Percentiles rank a stretch among this genome's conserved stretches.
These are phyloP conservation scores for Pythium brachiatum DNA, from an alignment of 352 stramenopile species.

Conservation along the genomic window DNA sequence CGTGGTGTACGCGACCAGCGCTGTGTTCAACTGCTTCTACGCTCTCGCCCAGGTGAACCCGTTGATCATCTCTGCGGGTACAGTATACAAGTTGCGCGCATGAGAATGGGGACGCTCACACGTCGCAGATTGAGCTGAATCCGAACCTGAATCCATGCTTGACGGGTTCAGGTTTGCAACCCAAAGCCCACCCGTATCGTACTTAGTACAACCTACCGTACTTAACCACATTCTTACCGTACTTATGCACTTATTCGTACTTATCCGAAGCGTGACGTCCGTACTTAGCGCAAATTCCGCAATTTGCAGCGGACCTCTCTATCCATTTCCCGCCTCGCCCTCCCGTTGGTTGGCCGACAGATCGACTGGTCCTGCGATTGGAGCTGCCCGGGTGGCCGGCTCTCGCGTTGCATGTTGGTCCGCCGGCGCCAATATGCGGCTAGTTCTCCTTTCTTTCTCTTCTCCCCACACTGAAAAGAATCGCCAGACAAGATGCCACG, in stretches of 20 bases:
- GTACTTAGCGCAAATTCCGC: not conserved
- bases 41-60: too few species aligned
- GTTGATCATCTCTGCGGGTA: too few species aligned
- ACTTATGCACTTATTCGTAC: not conserved
- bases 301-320: not conserved
- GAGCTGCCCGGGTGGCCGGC: not conserved
- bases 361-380: slow-evolving; percentile 10
- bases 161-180: not conserved
- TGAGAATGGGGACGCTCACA: too few species aligned
- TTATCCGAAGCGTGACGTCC: not conserved
- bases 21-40: too few species aligned
- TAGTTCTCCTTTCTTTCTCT: slow-evolving; percentile 34
- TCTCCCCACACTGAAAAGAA: slow-evolving; percentile 12
- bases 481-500: slow-evolving; percentile 54
- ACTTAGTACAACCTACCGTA: not conserved
- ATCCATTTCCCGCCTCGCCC: not conserved
- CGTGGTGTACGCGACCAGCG: too few species aligned
- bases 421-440: not conserved
- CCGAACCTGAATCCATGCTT: too few species aligned
- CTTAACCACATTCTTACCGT: not conserved
- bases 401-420: too few species aligned
- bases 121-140: too few species aligned
- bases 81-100: too few species aligned
- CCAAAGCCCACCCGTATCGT: not conserved
- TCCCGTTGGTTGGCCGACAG: slow-evolving; percentile 1